Evolutionary conservation across 2,329 filamentous ascomycete species (phyloP).

Genomic region (Ilyonectria robusta): DNA sequence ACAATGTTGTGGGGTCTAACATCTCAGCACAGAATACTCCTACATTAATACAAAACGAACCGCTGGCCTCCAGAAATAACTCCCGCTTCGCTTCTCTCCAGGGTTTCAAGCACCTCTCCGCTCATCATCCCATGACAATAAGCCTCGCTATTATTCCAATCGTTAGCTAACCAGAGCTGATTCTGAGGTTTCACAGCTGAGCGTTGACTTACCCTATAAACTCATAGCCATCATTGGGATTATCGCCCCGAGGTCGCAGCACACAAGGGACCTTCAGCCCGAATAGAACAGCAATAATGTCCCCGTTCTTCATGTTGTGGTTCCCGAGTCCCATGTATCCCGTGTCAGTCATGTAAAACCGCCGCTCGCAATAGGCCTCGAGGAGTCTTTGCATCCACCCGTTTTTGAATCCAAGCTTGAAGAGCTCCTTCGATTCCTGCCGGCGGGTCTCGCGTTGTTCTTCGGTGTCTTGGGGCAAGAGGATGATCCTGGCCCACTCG

Average conservation of each 20-base stretch:
- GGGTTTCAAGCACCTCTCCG: conserved; percentile 28
- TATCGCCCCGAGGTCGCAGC: conserved; percentile 26
- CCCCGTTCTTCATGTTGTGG: conserved; percentile 30
- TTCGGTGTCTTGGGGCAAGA: conserved; percentile 18
- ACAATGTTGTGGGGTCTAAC: neutral
- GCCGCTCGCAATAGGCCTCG: conserved; percentile 33
- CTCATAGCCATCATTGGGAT: conserved; percentile 10
- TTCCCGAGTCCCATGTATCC: conserved; percentile 40
- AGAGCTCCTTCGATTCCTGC: neutral
- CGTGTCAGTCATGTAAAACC: conserved; percentile 31
- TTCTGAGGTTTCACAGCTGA: neutral
- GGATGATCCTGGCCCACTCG: conserved; percentile 18
- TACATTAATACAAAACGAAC: conserved; percentile 5
- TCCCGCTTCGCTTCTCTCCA: conserved; percentile 1
- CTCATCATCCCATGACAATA: conserved; percentile 40
- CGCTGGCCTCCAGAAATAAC: neutral
- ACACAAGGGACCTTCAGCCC: conserved; percentile 32
- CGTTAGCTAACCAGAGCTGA: neutral
- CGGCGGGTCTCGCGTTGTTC: conserved; percentile 17
- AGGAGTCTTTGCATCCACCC: conserved; percentile 21
- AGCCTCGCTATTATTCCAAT: conserved; percentile 31
- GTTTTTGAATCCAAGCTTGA: conserved; percentile 23
- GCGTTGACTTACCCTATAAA: conserved; percentile 42
- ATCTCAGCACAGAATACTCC: neutral
- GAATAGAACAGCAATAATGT: conserved; percentile 31